Evolutionary conservation across 1,139 yeast species (phyloP), one percentile per base, ranked within the genome.

Genomic region (Geotrichum carabidarum): DNA sequence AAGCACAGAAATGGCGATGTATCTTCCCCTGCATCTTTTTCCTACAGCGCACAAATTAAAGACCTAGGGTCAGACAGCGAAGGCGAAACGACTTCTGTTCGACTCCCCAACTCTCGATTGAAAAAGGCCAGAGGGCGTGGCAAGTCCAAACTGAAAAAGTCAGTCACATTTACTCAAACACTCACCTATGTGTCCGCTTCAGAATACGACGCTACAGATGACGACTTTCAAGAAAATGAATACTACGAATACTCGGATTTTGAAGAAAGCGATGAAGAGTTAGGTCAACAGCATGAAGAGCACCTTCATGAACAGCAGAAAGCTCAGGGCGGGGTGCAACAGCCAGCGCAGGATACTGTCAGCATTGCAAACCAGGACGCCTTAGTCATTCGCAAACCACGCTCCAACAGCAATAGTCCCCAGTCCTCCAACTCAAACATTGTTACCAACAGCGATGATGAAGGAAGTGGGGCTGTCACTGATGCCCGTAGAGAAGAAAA

Each of bases 1-100:
- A 89, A 96, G 70, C 89, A 91, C 79, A 85, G 90, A 62, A 93
- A 93, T 70, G 96, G 89, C 69, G 89, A 86, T 60, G 68, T 83
- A 48, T 56, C 56, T 12, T 47, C 55, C 17, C 49, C 49, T 36
- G 54, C 57, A n/a, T 42, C 53, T 8, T 54, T 50, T 40, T 50
- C 53, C 1, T 45, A 45, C 38, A 45, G 34, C 49, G 49, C 49
- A 18, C 46, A 7, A 43, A 43, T 27, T 43, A 22, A 43, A 22
- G 36, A 31, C 30, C 15, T 27, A 43, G 46, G 15, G 15, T 43
- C 31, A 8, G 32, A 22, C 15, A 14, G 34, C 17, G 38, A 44
- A 12, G 32, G 12, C 30, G 30, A 15, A 17, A 12, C 14, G 12
- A 30, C 18, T 4, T n/a, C 27, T 4, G 41, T 15, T 15, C 12